phyloP scores from a whole-genome alignment of 2,329 filamentous ascomycete genomes.

The Colletotrichum gigasporum region DNA sequence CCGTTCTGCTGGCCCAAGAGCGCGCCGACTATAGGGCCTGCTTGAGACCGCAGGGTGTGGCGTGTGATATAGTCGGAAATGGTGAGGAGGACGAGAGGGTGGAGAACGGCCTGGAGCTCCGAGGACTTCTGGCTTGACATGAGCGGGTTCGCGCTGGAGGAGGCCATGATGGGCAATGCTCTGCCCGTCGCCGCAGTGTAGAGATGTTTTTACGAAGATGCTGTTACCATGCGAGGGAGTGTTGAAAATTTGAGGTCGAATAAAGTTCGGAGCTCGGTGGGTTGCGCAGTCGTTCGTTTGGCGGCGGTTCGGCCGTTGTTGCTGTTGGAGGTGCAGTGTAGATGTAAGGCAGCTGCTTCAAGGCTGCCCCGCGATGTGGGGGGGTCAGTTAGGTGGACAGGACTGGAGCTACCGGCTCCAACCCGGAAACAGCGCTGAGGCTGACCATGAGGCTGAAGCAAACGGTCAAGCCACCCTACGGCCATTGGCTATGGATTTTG shows the following conservation, averaged over 20 bases:
- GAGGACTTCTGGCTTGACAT: conserved; percentile 73
- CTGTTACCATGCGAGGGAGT: conserved; percentile 10
- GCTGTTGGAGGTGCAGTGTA: neutral
- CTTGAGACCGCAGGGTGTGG: conserved; percentile 80
- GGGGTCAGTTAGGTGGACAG: conserved; percentile 1
- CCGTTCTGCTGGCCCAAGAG: conserved; percentile 94
- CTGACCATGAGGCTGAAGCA: conserved; percentile 17
- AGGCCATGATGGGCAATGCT: conserved; percentile 54
- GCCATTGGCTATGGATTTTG: neutral
- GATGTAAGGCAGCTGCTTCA: conserved; percentile 16
- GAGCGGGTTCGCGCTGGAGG: conserved; percentile 61
- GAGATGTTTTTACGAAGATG: neutral
- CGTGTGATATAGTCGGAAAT: conserved; percentile 97
- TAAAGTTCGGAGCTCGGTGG: no score
- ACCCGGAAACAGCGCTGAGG: conserved; percentile 2
- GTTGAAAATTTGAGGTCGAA: neutral
- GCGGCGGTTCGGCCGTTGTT: neutral
- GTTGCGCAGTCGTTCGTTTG: neutral
- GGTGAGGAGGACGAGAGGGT: conserved; percentile 93
- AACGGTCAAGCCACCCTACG: conserved; percentile 7
- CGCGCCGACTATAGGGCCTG: conserved; percentile 83
- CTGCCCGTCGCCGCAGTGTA: conserved; percentile 17
- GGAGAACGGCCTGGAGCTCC: conserved; percentile 84
- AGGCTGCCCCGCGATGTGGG: conserved; percentile 30
- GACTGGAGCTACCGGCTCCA: neutral